These are phyloP conservation scores for Canavalia ensiformis DNA, from an alignment of 306 rosid genomes.

Conservation along the genomic window DNA sequence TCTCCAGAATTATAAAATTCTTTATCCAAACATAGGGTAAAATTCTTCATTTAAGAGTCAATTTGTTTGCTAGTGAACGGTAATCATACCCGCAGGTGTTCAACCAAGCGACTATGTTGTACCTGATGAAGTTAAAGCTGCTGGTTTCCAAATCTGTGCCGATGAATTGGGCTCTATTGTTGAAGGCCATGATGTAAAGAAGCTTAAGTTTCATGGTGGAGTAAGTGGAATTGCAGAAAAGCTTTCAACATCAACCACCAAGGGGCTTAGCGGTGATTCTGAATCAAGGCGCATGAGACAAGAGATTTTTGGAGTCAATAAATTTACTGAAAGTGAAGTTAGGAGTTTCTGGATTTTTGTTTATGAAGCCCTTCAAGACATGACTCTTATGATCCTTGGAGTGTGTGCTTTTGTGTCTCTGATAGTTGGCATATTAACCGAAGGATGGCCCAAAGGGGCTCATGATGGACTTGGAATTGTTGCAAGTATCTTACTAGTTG, in stretches of 20 bases:
- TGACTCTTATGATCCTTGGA: slow-evolving; percentile 95
- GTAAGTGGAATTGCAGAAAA: slow-evolving; percentile 72
- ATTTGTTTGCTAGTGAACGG: slow-evolving; percentile 35
- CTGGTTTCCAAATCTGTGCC: slow-evolving; percentile 83
- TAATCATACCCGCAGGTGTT: slow-evolving; percentile 65
- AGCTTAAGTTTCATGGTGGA: slow-evolving; percentile 84
- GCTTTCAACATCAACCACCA: slow-evolving; percentile 67
- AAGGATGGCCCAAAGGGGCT: slow-evolving; percentile 97
- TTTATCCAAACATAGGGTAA: not conserved
- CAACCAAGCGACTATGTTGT: slow-evolving; percentile 74
- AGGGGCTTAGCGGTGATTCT: slow-evolving; percentile 62
- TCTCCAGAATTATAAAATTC: not conserved
- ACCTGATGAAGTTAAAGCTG: slow-evolving; percentile 78
- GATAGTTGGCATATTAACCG: slow-evolving; percentile 74
- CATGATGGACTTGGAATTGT: slow-evolving; percentile 98
- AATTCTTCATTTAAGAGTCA: not conserved
- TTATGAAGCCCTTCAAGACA: slow-evolving; percentile 93
- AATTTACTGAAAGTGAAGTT: slow-evolving; percentile 74
- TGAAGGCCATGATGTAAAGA: slow-evolving; percentile 82
- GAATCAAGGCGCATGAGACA: slow-evolving; percentile 59
- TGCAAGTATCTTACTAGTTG: slow-evolving; percentile 89
- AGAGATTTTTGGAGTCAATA: slow-evolving; percentile 75
- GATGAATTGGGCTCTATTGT: slow-evolving; percentile 90
- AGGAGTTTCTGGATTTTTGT: slow-evolving; percentile 84
- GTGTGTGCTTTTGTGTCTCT: slow-evolving; percentile 85